Percentiles rank a stretch among this genome's conserved stretches.
phyloP scores from a whole-genome alignment of 306 rosid genomes.

The Quercus suber region DNA sequence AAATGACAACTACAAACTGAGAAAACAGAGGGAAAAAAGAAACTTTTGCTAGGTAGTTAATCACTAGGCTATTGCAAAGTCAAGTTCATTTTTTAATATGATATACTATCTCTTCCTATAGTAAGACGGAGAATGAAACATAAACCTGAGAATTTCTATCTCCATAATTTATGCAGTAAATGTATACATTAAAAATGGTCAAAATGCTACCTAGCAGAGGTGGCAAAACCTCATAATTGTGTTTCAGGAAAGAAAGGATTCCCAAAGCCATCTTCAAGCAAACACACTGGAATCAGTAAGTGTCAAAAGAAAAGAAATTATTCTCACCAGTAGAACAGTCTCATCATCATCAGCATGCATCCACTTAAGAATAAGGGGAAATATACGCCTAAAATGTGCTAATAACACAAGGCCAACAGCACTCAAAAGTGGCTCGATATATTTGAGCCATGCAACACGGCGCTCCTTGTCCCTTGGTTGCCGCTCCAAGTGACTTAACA shows the following conservation, averaged over 20 bases:
- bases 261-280: not conserved
- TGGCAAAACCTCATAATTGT: not conserved
- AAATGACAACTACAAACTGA: not conserved
- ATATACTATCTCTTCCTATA: not conserved
- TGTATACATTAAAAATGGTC: not conserved
- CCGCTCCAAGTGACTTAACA: constrained; percentile 94
- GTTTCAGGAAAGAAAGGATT: not conserved
- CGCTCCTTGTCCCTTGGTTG: constrained; percentile 88
- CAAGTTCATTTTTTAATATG: not conserved
- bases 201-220: not conserved
- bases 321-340: constrained; percentile 77
- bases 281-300: not conserved
- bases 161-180: not conserved
- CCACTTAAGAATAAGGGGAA: constrained; percentile 90
- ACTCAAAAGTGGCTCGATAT: constrained; percentile 51
- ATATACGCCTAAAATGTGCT: constrained; percentile 85
- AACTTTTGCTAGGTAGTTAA: not conserved
- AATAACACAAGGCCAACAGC: constrained; percentile 67
- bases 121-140: not conserved
- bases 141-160: not conserved
- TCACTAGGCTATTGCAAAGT: not conserved
- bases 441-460: constrained; percentile 81
- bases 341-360: constrained; percentile 84
- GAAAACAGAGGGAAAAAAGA: not conserved
- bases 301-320: not conserved